Base-by-base conservation (phyloP, 73 alveolate species). In the Symbiodinium pilosum region DNA sequence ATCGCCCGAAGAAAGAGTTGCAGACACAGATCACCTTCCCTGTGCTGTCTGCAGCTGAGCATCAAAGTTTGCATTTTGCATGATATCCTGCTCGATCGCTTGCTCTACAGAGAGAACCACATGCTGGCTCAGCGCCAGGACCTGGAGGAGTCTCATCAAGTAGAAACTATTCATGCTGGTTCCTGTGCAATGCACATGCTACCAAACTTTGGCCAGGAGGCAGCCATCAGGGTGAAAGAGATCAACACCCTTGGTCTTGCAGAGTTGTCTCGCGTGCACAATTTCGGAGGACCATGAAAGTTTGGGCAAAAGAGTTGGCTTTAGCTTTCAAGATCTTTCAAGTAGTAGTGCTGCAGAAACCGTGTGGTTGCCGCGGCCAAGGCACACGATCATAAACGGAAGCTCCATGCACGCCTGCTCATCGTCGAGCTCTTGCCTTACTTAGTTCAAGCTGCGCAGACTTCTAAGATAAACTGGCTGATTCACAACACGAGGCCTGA, bases 161-260 rank as follows among this genome's bases (percentile, higher is more conserved):
- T n/a, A n/a, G n/a, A n/a, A n/a, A n/a, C n/a, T n/a, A n/a, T n/a
- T n/a, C n/a, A n/a, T n/a, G n/a, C n/a, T n/a, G n/a, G n/a, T n/a
- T n/a, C n/a, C n/a, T n/a, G n/a, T n/a, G n/a, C n/a, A n/a, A n/a
- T n/a, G n/a, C n/a, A n/a, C n/a, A n/a, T n/a, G n/a, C n/a, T n/a
- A n/a, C n/a, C n/a, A n/a, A n/a, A n/a, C n/a, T n/a, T n/a, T n/a
- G n/a, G n/a, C 81, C 81, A 28, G 38, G 81, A 64, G 30, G 81
- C 81, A 36, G 95, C 95, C 95, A 89, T 89, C 87, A 89, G 28
- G 52, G 95, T 89, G 95, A 89, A 89, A 26, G 95, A 89, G 68
- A 89, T 81, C 86, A 89, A 14, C 34, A 89, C 95, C 85, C 43
- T 36, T 73, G 43, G n/a, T n/a, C 84, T 69, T 69, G 41, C 36